Evolutionary conservation across 2,329 filamentous ascomycete genomes (phyloP), one percentile per base, ranked within the genome.

Genomic region (Trichoderma citrinoviride): DNA sequence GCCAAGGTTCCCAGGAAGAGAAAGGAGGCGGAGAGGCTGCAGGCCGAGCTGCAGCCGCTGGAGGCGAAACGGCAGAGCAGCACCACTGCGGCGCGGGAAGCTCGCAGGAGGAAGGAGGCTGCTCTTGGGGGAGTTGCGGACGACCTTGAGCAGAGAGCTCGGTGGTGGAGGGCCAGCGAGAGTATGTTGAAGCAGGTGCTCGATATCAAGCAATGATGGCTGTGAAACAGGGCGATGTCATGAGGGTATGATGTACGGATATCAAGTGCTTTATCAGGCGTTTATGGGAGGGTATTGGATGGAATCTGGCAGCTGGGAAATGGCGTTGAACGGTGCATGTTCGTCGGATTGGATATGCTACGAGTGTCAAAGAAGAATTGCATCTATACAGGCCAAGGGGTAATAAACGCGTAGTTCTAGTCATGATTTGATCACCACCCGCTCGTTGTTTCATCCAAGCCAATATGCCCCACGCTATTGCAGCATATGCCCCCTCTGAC

Each of bases 121-220:
- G 83, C 87, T 8, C 78, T 88, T 7, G 85, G 86, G 5, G 89
- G 88, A 6, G 85, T 87, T 47, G 85, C 86, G 17, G 90, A 92
- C 70, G 90, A 93, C 71, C 75, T 93, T 37, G 91, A 93, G 74
- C 88, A 91, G 75, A 83, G 87, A 70, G 91, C 89, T 6, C 81
- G 90, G 69, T 94, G 91, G 91, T 87, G 88, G 77, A 84, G 86
- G 69, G 88, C 87, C 19, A 87, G 86, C n/a, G 90, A 92, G 72
- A 78, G 79, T 8, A 83, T 81, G 14, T 74, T 93, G 74, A 86
- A 79, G 72, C 81, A 84, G 65, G 86, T 90, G 77, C 73, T 92
- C 69, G 86, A 87, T 68, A 79, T 87, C 17, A 76, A 83, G 70
- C 75, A 73, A 47, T 79, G 70, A 73, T 1, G 1, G 7, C 3